Evolutionary conservation across 179 eudicot genomes (phyloP).

Genomic region (Silene coronaria): DNA sequence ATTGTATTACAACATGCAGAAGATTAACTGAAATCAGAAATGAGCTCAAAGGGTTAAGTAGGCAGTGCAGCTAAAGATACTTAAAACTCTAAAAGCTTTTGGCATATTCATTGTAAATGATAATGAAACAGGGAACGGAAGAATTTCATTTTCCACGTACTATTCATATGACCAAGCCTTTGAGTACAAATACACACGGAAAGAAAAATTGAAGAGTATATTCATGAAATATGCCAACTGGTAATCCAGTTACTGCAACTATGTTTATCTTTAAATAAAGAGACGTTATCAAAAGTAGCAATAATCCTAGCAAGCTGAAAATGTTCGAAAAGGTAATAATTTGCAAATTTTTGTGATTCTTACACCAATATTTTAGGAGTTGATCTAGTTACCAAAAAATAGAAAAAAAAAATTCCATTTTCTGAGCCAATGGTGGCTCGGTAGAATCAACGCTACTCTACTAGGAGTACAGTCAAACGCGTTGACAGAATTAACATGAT

Average conservation of each 20-base stretch:
- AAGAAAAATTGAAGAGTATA: neutral
- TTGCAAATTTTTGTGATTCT: neutral
- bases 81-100: slow-evolving; percentile 3
- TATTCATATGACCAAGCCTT: neutral
- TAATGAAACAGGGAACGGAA: neutral
- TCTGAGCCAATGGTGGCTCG: too few species aligned
- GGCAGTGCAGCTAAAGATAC: neutral
- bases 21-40: neutral
- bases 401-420: too few species aligned
- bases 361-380: neutral
- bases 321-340: neutral
- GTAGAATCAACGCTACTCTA: too few species aligned
- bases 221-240: neutral
- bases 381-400: too few species aligned
- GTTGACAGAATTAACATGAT: too few species aligned
- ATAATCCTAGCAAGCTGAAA: neutral
- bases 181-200: neutral
- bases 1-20: neutral
- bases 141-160: neutral
- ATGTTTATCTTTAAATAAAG: neutral
- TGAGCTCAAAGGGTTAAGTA: neutral
- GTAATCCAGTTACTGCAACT: neutral
- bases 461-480: too few species aligned
- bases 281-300: neutral
- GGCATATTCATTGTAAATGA: neutral